Base-by-base conservation (phyloP, 176 grass and related monocot species). In the Carex littledalei region DNA sequence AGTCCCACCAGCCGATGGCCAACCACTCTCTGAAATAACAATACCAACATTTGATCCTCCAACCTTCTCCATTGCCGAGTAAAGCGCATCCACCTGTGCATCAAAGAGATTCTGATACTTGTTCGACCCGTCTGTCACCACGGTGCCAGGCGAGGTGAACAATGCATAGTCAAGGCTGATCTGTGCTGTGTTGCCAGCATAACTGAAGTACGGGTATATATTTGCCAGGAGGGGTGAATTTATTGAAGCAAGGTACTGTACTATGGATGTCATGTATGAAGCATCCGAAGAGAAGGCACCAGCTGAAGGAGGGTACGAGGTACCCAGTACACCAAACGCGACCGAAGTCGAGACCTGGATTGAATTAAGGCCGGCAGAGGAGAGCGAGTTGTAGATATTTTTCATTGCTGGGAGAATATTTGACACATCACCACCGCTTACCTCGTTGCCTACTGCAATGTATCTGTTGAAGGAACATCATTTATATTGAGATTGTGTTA, bases 141-240 rank as follows among this genome's bases (percentile, higher is more conserved):
- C 79, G 0, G 83, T 86, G 22, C 90, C 87, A 41, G 80, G 2
- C 1, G 83, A 74, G 3, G 92, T 84, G 87, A 94, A 92, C 74
- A 93, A 88, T 1, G 92, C 88, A 70, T 94, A 97, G 0, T 35
- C 4, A 1, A 90, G 78, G 0, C 18, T 39, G 66, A 97, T 92
- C 18, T 62, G 17, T 2, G 5, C 0, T n/a, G 22, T 68, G 58
- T 93, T 82, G 59, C n/a, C 31, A n/a, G 79, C 74, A 61, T 94
- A 97, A 67, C 90, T 85, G 66, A 97, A 91, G 84, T 94, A 97
- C 0, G 94, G 90, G 74, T 97, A 97, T 3, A 89, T 82, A 86
- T 94, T 97, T 18, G 87, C 89, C 34, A 94, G 86, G 76, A 94
- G 89, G 6, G 89, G 92, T 76, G 43, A 49, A 88, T 47, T 89